phyloP scores from a whole-genome alignment of 2,329 filamentous ascomycete genomes.

The Apiospora hydei region DNA sequence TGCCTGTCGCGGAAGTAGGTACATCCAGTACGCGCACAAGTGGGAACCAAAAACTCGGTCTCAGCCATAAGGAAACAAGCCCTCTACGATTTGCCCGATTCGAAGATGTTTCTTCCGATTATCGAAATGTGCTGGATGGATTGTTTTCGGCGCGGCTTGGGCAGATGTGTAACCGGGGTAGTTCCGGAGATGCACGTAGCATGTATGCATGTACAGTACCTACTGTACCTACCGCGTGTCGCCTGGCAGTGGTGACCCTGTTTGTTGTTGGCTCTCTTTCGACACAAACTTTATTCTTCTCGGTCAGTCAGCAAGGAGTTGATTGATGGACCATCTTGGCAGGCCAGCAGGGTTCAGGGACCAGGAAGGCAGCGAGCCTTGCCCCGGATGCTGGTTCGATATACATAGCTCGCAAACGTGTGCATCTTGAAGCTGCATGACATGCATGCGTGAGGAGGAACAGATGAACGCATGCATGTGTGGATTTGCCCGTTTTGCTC shows the following conservation, averaged over 20 bases:
- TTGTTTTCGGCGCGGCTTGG: too few species aligned
- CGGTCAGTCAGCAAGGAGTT: constrained; percentile 13
- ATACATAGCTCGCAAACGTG: neutral
- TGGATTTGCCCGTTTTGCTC: neutral
- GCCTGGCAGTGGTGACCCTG: neutral
- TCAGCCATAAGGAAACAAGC: too few species aligned
- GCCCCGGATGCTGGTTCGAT: constrained; percentile 17
- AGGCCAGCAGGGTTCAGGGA: constrained; percentile 11
- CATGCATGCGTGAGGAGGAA: constrained; percentile 22
- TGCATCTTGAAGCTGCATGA: constrained; percentile 23
- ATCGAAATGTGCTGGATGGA: too few species aligned
- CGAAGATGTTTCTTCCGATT: too few species aligned
- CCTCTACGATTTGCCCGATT: too few species aligned
- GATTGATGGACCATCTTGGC: neutral
- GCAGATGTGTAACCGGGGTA: too few species aligned
- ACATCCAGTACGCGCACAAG: too few species aligned
- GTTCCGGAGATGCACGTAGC: neutral
- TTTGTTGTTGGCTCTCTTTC: neutral
- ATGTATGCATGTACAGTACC: neutral
- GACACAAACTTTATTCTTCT: constrained; percentile 7
- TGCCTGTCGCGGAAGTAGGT: too few species aligned
- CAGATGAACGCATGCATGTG: constrained; percentile 23
- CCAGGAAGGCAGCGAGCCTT: constrained; percentile 16
- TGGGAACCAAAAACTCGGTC: too few species aligned
- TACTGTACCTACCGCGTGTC: neutral